These are phyloP conservation scores for Verticillium tricorpus DNA, from an alignment of 2,329 filamentous ascomycete species.

Conservation along the genomic window DNA sequence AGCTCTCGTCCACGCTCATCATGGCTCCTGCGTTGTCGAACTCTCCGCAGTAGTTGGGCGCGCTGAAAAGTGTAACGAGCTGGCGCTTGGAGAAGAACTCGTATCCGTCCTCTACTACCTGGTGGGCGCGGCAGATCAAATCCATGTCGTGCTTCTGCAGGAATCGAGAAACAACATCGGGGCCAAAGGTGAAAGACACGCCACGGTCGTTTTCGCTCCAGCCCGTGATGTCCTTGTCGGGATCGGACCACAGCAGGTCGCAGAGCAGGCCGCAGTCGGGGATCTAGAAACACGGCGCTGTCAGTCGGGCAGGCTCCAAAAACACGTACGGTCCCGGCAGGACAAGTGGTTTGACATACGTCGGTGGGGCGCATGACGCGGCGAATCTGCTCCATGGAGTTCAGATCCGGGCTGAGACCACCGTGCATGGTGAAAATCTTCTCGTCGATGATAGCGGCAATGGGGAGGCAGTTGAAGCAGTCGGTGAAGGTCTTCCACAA, in stretches of 20 bases:
- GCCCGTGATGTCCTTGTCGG: constrained; percentile 97
- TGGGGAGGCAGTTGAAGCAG: constrained; percentile 98
- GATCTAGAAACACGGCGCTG: constrained; percentile 57
- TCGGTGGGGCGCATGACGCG: constrained; percentile 98
- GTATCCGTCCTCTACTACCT: constrained; percentile 98
- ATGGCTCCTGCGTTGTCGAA: constrained; percentile 99
- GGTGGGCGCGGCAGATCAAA: constrained; percentile 95
- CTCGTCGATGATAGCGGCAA: constrained; percentile 97
- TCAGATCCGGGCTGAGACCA: constrained; percentile 91
- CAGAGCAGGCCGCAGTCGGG: constrained; percentile 96
- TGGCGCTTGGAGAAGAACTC: constrained; percentile 99
- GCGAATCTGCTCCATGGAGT: constrained; percentile 99
- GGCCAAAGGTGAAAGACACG: constrained; percentile 97
- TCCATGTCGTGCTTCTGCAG: constrained; percentile 99
- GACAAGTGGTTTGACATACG: constrained; percentile 56
- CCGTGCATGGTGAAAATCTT: constrained; percentile 99
- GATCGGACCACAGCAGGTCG: constrained; percentile 97
- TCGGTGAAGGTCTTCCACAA: constrained; percentile 99
- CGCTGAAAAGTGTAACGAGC: constrained; percentile 94
- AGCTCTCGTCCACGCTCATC: constrained; percentile 99
- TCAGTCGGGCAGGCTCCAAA: neutral
- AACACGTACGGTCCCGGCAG: neutral
- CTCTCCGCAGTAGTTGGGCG: constrained; percentile 98
- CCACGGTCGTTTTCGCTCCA: constrained; percentile 99
- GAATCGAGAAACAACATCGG: constrained; percentile 95